Evolutionary conservation across 2,329 filamentous ascomycete genomes (phyloP).

Genomic region (Lomentospora prolificans): DNA sequence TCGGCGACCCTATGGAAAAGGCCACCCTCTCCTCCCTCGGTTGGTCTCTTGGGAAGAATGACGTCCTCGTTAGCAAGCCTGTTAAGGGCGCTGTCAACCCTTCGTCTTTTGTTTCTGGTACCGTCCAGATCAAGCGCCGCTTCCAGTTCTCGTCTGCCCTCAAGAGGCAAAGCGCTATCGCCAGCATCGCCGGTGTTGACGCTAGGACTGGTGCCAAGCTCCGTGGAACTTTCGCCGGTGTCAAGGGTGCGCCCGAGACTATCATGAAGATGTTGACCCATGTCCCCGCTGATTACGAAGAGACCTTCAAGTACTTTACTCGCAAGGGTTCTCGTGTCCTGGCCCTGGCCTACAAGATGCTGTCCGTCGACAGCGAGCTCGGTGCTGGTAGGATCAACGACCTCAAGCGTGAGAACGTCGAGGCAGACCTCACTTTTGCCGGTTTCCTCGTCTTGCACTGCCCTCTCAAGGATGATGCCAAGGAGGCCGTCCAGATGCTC

Average conservation of each 20-base stretch:
- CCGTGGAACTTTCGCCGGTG: constrained; percentile 82
- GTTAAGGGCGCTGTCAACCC: constrained; percentile 27
- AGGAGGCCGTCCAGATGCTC: constrained; percentile 88
- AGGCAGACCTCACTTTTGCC: constrained; percentile 75
- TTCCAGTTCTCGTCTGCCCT: constrained; percentile 97
- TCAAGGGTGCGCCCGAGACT: constrained; percentile 95
- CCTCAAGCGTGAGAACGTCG: constrained; percentile 85
- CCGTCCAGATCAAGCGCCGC: constrained; percentile 87
- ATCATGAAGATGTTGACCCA: constrained; percentile 86
- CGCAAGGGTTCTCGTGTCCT: constrained; percentile 90
- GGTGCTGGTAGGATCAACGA: constrained; percentile 82
- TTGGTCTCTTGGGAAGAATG: constrained; percentile 86
- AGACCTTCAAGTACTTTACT: constrained; percentile 97
- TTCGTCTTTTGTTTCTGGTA: constrained; percentile 46
- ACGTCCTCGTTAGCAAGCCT: constrained; percentile 64
- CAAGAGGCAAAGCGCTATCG: constrained; percentile 91
- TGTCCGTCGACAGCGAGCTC: constrained; percentile 72
- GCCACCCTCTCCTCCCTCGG: constrained; percentile 82
- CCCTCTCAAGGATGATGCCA: constrained; percentile 91
- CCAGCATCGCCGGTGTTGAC: constrained; percentile 66
- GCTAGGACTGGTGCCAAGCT: constrained; percentile 63
- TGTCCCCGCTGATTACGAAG: constrained; percentile 81
- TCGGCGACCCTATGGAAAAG: constrained; percentile 98
- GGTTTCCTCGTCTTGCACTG: constrained; percentile 94
- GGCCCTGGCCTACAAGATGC: constrained; percentile 86